Evolutionary conservation across 176 grass and related monocot species (phyloP).

Genomic region (Oryza meyeriana): DNA sequence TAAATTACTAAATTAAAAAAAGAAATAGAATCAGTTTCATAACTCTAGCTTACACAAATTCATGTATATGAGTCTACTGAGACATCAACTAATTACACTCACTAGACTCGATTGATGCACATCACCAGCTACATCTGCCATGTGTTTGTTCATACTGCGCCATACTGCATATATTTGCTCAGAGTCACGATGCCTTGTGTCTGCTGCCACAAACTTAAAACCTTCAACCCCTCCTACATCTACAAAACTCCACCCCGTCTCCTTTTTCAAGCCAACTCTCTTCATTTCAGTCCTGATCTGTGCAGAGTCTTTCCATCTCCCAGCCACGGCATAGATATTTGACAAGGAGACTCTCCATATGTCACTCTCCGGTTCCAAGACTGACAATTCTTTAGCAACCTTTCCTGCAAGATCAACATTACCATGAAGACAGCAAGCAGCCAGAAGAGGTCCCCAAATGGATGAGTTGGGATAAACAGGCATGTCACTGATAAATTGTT

Average conservation of each 20-base stretch:
- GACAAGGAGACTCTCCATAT: slow-evolving; percentile 70
- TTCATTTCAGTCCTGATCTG: slow-evolving; percentile 65
- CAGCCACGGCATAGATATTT: slow-evolving; percentile 52
- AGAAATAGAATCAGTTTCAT: not conserved
- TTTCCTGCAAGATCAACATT: slow-evolving; percentile 62
- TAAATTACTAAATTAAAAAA: not conserved
- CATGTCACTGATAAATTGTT: slow-evolving; percentile 57
- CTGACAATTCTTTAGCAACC: slow-evolving; percentile 41
- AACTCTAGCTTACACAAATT: not conserved
- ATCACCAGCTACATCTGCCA: slow-evolving; percentile 42
- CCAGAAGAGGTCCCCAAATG: slow-evolving; percentile 61
- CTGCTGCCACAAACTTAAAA: slow-evolving; percentile 55
- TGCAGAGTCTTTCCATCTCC: slow-evolving; percentile 56
- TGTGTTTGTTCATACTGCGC: slow-evolving; percentile 55
- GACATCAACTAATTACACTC: slow-evolving; percentile 25
- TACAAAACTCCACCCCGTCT: slow-evolving; percentile 71
- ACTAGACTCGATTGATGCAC: slow-evolving; percentile 14
- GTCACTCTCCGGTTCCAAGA: slow-evolving; percentile 54
- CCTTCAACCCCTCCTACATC: slow-evolving; percentile 54
- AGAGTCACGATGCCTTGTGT: slow-evolving; percentile 54
- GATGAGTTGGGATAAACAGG: slow-evolving; percentile 48
- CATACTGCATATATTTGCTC: slow-evolving; percentile 60
- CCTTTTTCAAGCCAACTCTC: slow-evolving; percentile 48
- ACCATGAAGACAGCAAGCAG: slow-evolving; percentile 58
- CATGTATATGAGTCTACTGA: not conserved